Evolutionary conservation across 768 basidiomycete genomes (phyloP), one percentile per base, ranked within the genome.

Genomic region (Psilocybe azurescens): DNA sequence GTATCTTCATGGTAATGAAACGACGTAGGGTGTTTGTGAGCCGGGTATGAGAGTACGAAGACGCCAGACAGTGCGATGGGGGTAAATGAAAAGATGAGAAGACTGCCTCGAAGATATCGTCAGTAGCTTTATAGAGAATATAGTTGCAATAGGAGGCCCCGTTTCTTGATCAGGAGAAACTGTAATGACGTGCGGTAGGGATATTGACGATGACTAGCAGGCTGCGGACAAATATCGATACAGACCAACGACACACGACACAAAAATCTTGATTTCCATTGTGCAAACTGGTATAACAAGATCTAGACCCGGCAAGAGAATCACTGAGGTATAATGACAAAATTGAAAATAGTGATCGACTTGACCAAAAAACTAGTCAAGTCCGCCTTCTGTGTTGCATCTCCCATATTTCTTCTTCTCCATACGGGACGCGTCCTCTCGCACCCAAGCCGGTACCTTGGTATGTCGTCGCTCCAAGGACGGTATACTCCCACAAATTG

Each of bases 341-440:
- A 13, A 44, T 14, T 44, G 41, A 44, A 44, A n/a, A 16, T 5
- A n/a, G 14, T 44, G 41, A n/a, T 44, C 14, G 41, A 44, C n/a
- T 44, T 44, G 11, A 13, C 14, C 41, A 44, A 44, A 39, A 39
- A 9, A 14, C 38, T 44, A 5, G 14, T 44, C 41, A 44, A 44
- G n/a, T 14, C 14, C 73, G 66, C 49, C 62, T 39, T 33, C 56
- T 49, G 55, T 67, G 57, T 49, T 78, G 73, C 86, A 91, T 85
- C 74, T 91, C 89, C 83, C 85, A 89, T 13, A 84, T 73, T 62
- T 85, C 82, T 48, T 72, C 71, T 50, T 84, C 82, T 33, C 77
- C 80, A 33, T 78, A 73, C 36, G 75, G 77, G 53, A 77, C 71
- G 58, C 78, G 78, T 55, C 73, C 60, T 73, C 75, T 61, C 16